Base-by-base conservation (phyloP, 2,329 filamentous ascomycete genomes). In the Aspergillus pseudoterreus region DNA sequence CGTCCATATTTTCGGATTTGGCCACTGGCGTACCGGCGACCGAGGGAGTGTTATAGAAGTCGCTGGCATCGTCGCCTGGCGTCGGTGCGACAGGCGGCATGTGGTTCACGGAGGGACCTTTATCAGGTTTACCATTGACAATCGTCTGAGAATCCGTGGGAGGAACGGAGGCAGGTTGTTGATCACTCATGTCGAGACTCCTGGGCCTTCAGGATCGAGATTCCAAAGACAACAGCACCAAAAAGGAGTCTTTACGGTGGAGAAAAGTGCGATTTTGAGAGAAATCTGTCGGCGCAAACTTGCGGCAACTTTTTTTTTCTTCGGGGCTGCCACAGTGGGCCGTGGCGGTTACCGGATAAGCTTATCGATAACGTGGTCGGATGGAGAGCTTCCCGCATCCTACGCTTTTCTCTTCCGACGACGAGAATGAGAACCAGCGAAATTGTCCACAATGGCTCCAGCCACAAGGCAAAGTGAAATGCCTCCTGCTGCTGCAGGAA, bases 41-140 rank as follows among this genome's bases (percentile, higher is more conserved):
- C 49, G 66, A 56, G 3, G 70, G 69, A 9, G 71, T 73, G 48
- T 71, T 72, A 61, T 74, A 74, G 42, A 74, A 73, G 60, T 74
- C 70, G 52, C 69, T 74, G 45, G 63, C 69, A 60, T 71, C 66
- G 50, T 72, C 72, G 17, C 56, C 57, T 8, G 61, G 65, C 17
- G 67, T 66, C 51, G 57, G 60, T 51, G 62, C 54, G 50, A 65
- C 54, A 45, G 67, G 61, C 58, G 63, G 64, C 55, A 60, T 62
- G 47, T 70, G 64, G 41, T 55, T 62, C 44, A 56, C 57, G 50
- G 57, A 60, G 45, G 67, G 55, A 44, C 53, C 61, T 48, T 69
- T 67, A 14, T 56, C 47, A 24, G 62, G 60, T 9, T 47, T 60
- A 12, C 66, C 65, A 10, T 45, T 51, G 24, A 47, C 42, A 45